These are phyloP conservation scores for Herpetomonas samuelpessoai DNA, from an alignment of 208 protist species.

Conservation along the genomic window DNA sequence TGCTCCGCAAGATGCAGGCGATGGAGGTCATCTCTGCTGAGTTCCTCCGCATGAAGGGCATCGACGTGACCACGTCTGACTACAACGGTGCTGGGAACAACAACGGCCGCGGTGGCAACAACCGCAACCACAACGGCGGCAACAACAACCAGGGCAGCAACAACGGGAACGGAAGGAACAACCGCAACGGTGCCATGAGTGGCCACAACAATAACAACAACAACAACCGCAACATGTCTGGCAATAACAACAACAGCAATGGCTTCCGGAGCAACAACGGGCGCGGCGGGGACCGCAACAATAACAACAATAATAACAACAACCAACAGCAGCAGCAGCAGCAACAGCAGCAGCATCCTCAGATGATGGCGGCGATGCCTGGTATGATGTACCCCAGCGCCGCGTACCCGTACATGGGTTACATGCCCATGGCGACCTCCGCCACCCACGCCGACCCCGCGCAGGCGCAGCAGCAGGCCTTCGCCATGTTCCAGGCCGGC, in stretches of 20 bases:
- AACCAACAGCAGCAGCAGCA: neutral
- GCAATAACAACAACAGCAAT: neutral
- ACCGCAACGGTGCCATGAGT: neutral
- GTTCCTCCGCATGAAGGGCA: slow-evolving; percentile 24
- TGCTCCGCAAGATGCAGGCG: slow-evolving; percentile 73
- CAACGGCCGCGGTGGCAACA: slow-evolving; percentile 7
- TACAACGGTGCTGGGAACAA: slow-evolving; percentile 22
- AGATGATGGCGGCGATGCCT: slow-evolving; percentile 3
- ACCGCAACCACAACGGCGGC: slow-evolving; percentile 11
- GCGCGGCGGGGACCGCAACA: slow-evolving; percentile 1
- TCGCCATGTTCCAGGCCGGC: neutral
- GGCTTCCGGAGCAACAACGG: slow-evolving; percentile 6
- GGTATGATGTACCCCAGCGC: neutral
- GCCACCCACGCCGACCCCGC: neutral
- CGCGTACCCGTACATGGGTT: neutral
- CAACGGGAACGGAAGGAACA: neutral
- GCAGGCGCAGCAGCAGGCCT: neutral
- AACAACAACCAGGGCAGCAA: slow-evolving; percentile 16
- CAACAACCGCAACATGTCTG: slow-evolving; percentile 1
- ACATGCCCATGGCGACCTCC: neutral
- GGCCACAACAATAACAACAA: slow-evolving; percentile 17
- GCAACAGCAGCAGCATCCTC: neutral
- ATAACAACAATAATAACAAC: neutral
- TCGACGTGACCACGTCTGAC: slow-evolving; percentile 34
- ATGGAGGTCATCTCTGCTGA: slow-evolving; percentile 43